Conservation (phyloP, 2,329 filamentous ascomycete genomes). For the Fusarium tricinctum region DNA sequence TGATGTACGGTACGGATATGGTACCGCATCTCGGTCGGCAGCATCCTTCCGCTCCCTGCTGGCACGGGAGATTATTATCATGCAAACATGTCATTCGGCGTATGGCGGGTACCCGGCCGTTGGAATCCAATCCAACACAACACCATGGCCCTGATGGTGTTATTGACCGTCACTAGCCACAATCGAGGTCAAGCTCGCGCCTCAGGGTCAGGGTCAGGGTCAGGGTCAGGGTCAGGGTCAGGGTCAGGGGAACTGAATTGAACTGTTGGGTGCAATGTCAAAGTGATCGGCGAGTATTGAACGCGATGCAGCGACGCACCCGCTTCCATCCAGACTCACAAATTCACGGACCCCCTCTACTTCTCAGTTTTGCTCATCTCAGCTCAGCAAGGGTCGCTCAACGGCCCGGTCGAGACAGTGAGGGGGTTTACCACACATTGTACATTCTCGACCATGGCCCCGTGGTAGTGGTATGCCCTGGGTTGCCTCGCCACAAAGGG, state of each 20-base stretch:
- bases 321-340: neutral
- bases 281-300: constrained; percentile 31
- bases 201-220: constrained; percentile 15
- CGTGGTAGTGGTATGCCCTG: constrained; percentile 7
- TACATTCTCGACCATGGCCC: constrained; percentile 24
- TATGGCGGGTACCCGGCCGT: constrained; percentile 15
- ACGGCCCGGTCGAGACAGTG: constrained; percentile 44
- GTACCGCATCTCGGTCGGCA: constrained; percentile 22
- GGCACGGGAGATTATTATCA: constrained; percentile 20
- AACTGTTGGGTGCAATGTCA: neutral
- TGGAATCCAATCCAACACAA: neutral
- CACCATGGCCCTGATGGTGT: constrained; percentile 25
- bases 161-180: constrained; percentile 45
- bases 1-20: neutral
- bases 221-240: constrained; percentile 15
- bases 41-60: constrained; percentile 17
- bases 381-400: constrained; percentile 46
- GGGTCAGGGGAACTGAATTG: constrained; percentile 7
- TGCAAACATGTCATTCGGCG: constrained; percentile 10
- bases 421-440: constrained; percentile 8
- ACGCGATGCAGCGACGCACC: constrained; percentile 14
- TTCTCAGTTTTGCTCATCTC: constrained; percentile 41
- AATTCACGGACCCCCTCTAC: neutral
- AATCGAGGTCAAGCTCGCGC: constrained; percentile 42
- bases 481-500: constrained; percentile 30